phyloP scores from a whole-genome alignment of 1,139 yeast genomes.

The Lodderomyces jiufengensis region DNA sequence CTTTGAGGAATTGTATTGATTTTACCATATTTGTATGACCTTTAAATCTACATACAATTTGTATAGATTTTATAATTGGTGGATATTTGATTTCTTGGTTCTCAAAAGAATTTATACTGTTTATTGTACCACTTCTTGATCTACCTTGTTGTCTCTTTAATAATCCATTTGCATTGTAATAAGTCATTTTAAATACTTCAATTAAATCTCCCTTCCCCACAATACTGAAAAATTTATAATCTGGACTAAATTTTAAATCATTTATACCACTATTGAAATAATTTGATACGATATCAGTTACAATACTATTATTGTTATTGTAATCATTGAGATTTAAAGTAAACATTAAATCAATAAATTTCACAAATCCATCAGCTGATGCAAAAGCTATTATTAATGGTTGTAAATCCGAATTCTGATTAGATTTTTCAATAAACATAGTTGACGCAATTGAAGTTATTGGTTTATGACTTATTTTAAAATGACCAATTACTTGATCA shows the following conservation, averaged over 20 bases:
- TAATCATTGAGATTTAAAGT: slow-evolving; percentile 21
- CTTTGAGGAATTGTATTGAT: slow-evolving; percentile 35
- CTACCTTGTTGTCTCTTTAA: slow-evolving; percentile 23
- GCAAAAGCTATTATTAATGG: slow-evolving; percentile 57
- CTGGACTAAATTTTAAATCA: slow-evolving; percentile 59
- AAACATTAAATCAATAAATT: slow-evolving; percentile 49
- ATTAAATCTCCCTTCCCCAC: slow-evolving; percentile 60
- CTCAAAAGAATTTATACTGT: slow-evolving; percentile 20
- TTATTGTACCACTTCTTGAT: slow-evolving; percentile 39
- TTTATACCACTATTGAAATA: slow-evolving; percentile 65
- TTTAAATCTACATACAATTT: slow-evolving; percentile 48
- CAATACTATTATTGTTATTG: slow-evolving; percentile 16
- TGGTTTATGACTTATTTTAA: slow-evolving; percentile 57
- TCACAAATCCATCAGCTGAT: slow-evolving; percentile 63
- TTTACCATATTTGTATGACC: slow-evolving; percentile 70
- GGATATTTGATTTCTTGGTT: slow-evolving; percentile 20
- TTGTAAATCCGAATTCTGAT: slow-evolving; percentile 10
- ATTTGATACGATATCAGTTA: slow-evolving; percentile 61
- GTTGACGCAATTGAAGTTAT: slow-evolving; percentile 36
- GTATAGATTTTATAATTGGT: slow-evolving; percentile 40
- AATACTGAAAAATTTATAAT: slow-evolving; percentile 55
- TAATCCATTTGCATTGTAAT: slow-evolving; percentile 36
- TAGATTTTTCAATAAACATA: slow-evolving; percentile 14
- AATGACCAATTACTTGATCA: slow-evolving; percentile 44
- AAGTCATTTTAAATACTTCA: slow-evolving; percentile 49